Evolutionary conservation across 257 asterid species (phyloP).

Genomic region (Striga asiatica): DNA sequence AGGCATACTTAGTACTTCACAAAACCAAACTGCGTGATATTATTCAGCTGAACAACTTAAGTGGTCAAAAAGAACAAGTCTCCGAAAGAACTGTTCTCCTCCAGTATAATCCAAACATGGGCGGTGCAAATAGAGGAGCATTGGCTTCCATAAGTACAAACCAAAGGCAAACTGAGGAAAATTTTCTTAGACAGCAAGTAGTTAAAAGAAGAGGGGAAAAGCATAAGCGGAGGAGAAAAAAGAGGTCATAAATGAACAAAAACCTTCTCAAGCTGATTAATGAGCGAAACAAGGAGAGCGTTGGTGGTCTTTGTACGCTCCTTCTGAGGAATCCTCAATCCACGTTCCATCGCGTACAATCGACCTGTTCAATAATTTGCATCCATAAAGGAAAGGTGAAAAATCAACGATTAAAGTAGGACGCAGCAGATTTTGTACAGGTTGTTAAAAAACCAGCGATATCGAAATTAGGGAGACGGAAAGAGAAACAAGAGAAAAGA

Average conservation of each 20-base stretch:
- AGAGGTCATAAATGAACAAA: not conserved
- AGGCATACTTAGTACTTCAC: no score
- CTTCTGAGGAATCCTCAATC: constrained; percentile 66
- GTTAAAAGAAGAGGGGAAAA: not conserved
- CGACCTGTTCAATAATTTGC: constrained; percentile 46
- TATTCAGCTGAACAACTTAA: no score
- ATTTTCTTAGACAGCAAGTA: no score
- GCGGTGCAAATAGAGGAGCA: not conserved
- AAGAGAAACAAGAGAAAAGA: not conserved
- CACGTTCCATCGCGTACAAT: constrained; percentile 95
- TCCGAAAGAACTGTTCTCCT: no score
- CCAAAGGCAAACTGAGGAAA: not conserved
- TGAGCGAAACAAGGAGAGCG: constrained; percentile 69
- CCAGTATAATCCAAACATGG: not conserved
- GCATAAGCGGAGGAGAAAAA: no score
- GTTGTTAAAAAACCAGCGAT: not conserved
- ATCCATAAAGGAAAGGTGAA: not conserved
- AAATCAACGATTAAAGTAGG: not conserved
- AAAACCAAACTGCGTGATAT: no score
- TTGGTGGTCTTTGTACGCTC: constrained; percentile 81
- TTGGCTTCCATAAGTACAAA: no score
- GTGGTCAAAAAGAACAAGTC: no score
- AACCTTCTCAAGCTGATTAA: constrained; percentile 95
- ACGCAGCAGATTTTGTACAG: not conserved
- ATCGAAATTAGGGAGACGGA: not conserved